Percentiles rank a stretch among this genome's conserved stretches.
These are phyloP conservation scores for Pouteria glomerata DNA, from an alignment of 148 eudicot species.

Conservation along the genomic window DNA sequence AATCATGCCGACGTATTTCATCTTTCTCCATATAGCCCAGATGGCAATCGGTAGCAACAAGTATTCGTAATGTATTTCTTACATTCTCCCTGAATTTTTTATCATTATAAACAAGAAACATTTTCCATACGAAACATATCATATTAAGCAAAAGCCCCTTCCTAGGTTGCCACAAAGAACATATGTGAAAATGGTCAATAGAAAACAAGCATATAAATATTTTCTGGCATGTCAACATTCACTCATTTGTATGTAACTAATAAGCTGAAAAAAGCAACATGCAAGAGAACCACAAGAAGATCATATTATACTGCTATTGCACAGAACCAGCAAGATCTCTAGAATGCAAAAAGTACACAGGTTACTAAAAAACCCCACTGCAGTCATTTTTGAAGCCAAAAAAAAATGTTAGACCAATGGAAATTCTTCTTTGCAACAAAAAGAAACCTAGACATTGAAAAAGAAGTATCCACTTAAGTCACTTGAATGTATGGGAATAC, in stretches of 20 bases:
- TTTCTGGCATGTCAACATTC: neutral
- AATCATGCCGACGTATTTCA: conserved; percentile 93
- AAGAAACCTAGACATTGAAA: neutral
- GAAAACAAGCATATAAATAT: neutral
- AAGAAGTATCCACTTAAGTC: neutral
- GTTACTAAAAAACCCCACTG: neutral
- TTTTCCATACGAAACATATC: neutral
- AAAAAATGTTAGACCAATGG: neutral
- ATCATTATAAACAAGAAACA: neutral
- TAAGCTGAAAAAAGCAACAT: neutral
- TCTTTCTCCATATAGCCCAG: conserved; percentile 97
- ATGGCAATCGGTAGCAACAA: conserved; percentile 96
- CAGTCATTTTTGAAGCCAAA: neutral
- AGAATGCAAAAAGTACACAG: neutral
- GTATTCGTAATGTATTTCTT: conserved; percentile 61
- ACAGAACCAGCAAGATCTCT: neutral
- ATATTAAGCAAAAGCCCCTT: neutral
- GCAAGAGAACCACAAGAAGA: neutral
- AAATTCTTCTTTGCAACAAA: too few relatives aligned
- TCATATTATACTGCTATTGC: neutral
- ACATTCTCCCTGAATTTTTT: conserved; percentile 50
- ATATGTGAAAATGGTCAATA: neutral
- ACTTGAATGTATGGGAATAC: neutral
- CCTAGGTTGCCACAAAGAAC: neutral
- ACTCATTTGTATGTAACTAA: neutral